These are phyloP conservation scores for Fraxinus floribunda DNA, from an alignment of 305 asterid species.

Conservation along the genomic window DNA sequence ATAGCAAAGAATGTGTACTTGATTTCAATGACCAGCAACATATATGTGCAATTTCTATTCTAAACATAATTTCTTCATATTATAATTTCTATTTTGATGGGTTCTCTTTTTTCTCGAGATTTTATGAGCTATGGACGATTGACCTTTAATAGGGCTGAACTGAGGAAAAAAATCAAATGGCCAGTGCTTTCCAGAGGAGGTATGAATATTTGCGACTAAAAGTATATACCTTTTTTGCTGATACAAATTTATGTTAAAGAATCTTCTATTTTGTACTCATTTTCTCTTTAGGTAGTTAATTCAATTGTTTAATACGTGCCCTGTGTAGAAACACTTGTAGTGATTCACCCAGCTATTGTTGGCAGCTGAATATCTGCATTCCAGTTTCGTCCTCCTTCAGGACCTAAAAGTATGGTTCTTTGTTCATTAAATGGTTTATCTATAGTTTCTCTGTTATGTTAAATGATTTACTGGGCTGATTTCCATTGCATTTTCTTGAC, in stretches of 20 bases:
- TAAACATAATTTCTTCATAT: too few species aligned
- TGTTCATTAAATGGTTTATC: constrained; percentile 13
- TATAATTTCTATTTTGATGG: background rate
- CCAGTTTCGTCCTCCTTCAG: too few species aligned
- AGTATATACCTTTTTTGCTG: background rate
- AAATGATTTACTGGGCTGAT: constrained; percentile 26
- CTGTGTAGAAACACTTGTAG: too few species aligned
- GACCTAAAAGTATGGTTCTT: constrained; percentile 41
- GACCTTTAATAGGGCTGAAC: constrained; percentile 68
- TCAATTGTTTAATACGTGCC: background rate
- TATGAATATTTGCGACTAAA: constrained; percentile 27
- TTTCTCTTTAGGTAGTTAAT: background rate
- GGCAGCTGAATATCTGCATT: too few species aligned
- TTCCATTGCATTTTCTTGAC: constrained; percentile 28
- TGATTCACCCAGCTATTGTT: too few species aligned
- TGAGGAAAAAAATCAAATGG: constrained; percentile 85
- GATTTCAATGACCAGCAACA: too few species aligned
- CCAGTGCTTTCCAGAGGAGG: constrained; percentile 94
- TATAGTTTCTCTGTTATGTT: constrained; percentile 4
- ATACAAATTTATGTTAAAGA: too few species aligned
- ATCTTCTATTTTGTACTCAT: background rate
- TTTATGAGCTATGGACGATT: constrained; percentile 12
- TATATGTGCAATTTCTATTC: too few species aligned
- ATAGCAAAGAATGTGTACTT: too few species aligned
- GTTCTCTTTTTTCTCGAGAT: background rate